Conservation (phyloP, 441 rosid species). For the Pelargonium myrrhifolium region DNA sequence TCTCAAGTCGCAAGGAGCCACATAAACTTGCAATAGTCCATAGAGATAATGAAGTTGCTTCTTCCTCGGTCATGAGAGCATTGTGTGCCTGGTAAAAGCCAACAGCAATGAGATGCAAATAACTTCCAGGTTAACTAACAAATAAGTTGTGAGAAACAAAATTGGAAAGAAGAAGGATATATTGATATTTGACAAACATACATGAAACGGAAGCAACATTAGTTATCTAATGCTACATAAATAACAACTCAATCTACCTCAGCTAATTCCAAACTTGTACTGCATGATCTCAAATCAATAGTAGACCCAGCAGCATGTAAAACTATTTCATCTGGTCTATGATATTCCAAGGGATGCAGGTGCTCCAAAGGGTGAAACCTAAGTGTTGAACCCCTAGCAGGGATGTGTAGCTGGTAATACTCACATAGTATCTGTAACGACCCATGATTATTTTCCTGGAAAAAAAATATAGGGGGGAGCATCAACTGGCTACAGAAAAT, state of each 20-base stretch:
- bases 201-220: slow-evolving; percentile 3
- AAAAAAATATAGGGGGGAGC: slow-evolving; percentile 16
- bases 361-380: slow-evolving; percentile 89
- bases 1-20: slow-evolving; percentile 86
- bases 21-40: slow-evolving; percentile 92
- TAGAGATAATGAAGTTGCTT: slow-evolving; percentile 74
- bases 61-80: slow-evolving; percentile 81
- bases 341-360: slow-evolving; percentile 75
- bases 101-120: slow-evolving; percentile 21
- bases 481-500: slow-evolving; percentile 13
- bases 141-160: background rate
- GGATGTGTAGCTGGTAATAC: slow-evolving; percentile 57
- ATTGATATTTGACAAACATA: background rate
- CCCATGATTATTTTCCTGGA: slow-evolving; percentile 77
- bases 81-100: slow-evolving; percentile 49
- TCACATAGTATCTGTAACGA: slow-evolving; percentile 74
- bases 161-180: background rate
- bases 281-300: slow-evolving; percentile 62
- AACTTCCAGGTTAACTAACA: background rate
- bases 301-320: slow-evolving; percentile 58
- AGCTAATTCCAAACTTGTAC: slow-evolving; percentile 59
- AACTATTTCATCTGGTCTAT: slow-evolving; percentile 55
- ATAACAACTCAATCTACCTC: slow-evolving; percentile 46
- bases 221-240: slow-evolving; percentile 5
- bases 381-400: slow-evolving; percentile 65